Evolutionary conservation across 306 rosid genomes (phyloP), one percentile per base, ranked within the genome.

Genomic region (Bauhinia variegata): DNA sequence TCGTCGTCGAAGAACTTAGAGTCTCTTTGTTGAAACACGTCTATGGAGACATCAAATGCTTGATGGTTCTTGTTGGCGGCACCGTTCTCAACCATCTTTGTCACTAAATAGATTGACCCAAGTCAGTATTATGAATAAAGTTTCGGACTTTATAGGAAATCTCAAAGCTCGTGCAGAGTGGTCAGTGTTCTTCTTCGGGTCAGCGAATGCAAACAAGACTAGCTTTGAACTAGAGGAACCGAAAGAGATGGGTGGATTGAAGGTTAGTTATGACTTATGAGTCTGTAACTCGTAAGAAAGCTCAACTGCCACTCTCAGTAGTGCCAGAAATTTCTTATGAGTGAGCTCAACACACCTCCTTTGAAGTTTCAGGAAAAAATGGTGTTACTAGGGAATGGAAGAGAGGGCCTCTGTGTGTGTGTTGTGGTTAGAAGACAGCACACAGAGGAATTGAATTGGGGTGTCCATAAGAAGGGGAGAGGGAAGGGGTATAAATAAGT

Each of bases 1-100:
- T 91, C 97, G 15, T 91, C 95, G 30, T 91, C 96, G 9, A 66
- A 83, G 60, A 75, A 80, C 70, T 87, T 85, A 7, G 97, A 91
- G 57, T 60, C 88, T 5, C 41, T 51, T 64, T 81, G 95, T 16
- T 70, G 84, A 36, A 44, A 50, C 28, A 73, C 71, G 42, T 80
- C 89, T 28, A 67, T 6, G 46, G 95, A 79, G 58, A 84, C 61
- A 4, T 77, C 85, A 58, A 91, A 81, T 39, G 74, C 66, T 75
- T 88, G 91, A 64, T 71, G 72, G 71, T 76, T 73, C 51, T 54
- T 83, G 63, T 49, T 80, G 63, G 17, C 32, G 61, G 66, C 72
- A 17, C 32, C 48, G 34, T 56, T 76, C 1, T 87, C 96, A 65
- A 31, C 89, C 96, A 88, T 84, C 73, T 79, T 83, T 6, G 23